phyloP scores from a whole-genome alignment of 2,329 filamentous ascomycete genomes.

The Hymenoscyphus fructigenus region DNA sequence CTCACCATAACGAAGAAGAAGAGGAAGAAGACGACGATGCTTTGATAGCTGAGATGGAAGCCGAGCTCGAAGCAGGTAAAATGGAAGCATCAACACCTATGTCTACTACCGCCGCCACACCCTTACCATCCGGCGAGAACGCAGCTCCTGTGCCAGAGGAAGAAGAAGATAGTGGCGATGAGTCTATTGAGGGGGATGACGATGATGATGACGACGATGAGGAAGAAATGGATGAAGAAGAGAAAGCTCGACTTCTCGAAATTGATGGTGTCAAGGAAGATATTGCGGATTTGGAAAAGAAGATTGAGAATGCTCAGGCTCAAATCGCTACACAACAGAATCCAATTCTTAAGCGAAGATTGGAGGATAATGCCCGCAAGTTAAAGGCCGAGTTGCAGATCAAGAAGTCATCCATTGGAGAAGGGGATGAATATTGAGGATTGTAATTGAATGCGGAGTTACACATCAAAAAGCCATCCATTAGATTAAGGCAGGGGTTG shows the following conservation, averaged over 20 bases:
- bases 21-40: slow-evolving; percentile 40
- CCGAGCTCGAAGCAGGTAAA: slow-evolving; percentile 20
- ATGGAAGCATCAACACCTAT: slow-evolving; percentile 39
- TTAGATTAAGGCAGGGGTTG: slow-evolving; percentile 36
- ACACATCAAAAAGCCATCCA: slow-evolving; percentile 49
- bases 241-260: slow-evolving; percentile 47
- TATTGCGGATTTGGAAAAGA: slow-evolving; percentile 53
- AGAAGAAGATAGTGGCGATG: slow-evolving; percentile 40
- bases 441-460: slow-evolving; percentile 48
- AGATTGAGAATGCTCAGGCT: slow-evolving; percentile 44
- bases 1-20: slow-evolving; percentile 29
- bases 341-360: slow-evolving; percentile 48
- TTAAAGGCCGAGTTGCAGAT: slow-evolving; percentile 53
- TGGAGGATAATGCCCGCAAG: slow-evolving; percentile 48
- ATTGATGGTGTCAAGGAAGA: slow-evolving; percentile 50
- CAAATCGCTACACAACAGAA: slow-evolving; percentile 46
- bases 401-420: slow-evolving; percentile 46
- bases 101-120: slow-evolving; percentile 30
- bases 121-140: slow-evolving; percentile 31
- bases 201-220: slow-evolving; percentile 44
- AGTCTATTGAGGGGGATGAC: slow-evolving; percentile 42
- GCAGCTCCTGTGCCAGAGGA: slow-evolving; percentile 12
- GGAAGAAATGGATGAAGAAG: slow-evolving; percentile 51
- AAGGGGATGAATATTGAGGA: slow-evolving; percentile 32
- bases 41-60: slow-evolving; percentile 35